Conservation (phyloP, 768 basidiomycete species). For the Leccinellum luteum region DNA sequence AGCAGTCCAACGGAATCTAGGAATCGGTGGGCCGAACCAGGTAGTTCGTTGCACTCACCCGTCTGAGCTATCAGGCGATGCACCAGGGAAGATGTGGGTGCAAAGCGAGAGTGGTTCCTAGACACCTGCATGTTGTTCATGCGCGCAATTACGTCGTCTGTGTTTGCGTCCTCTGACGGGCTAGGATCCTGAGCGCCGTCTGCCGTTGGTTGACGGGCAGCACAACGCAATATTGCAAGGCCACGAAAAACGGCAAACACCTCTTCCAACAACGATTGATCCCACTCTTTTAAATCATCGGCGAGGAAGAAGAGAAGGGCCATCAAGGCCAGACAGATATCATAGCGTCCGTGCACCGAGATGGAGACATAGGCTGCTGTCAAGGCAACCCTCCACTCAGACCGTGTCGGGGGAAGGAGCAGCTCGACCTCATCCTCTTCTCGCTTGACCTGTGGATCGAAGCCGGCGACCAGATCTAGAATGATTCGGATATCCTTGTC, state of each 20-base stretch:
- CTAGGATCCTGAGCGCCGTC: conserved; percentile 31
- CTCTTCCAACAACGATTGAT: conserved; percentile 63
- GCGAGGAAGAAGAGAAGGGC: conserved; percentile 69
- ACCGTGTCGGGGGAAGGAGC: conserved; percentile 49
- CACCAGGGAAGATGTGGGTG: conserved; percentile 59
- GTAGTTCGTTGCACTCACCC: conserved; percentile 47
- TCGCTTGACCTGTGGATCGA: conserved; percentile 66
- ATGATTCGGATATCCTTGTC: conserved; percentile 53
- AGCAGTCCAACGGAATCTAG: conserved; percentile 66
- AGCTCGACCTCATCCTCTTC: conserved; percentile 71
- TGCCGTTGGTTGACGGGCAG: conserved; percentile 57
- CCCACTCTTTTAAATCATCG: conserved; percentile 61
- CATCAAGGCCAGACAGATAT: conserved; percentile 64
- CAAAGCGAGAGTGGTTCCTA: conserved; percentile 41
- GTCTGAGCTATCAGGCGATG: conserved; percentile 59
- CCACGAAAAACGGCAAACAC: conserved; percentile 81
- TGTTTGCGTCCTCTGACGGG: conserved; percentile 36
- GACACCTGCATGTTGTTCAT: conserved; percentile 77
- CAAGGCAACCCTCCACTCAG: conserved; percentile 62
- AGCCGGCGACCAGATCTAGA: conserved; percentile 70
- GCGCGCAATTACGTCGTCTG: conserved; percentile 62
- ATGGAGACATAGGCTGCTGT: conserved; percentile 60
- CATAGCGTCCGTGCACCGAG: conserved; percentile 71
- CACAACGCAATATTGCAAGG: conserved; percentile 64
- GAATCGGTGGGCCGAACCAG: conserved; percentile 65